Evolutionary conservation across 108 stramenopile species (phyloP), one percentile per base, ranked within the genome.

Genomic region (Skeletonema costatum): DNA sequence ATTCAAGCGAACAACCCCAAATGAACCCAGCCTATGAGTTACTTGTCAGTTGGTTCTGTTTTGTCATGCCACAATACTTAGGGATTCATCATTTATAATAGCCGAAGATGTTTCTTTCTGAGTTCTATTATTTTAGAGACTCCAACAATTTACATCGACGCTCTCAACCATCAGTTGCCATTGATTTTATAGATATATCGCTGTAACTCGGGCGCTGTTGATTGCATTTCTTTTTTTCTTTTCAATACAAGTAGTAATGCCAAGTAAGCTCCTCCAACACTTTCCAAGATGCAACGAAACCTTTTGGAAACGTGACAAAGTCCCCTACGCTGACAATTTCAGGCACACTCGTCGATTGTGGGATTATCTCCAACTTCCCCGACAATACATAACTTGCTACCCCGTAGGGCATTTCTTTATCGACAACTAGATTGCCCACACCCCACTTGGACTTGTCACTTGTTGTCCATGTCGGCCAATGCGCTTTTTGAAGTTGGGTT

Each of bases 381-480:
- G 29, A 30, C 25, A 29, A 25, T 5, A 58, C 25, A 29, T 25
- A 58, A 19, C 21, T 25, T 29, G 9, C 5, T 71, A 60, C 70
- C 1, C 70, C 70, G 38, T 73, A 73, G 0, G 71, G 71, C 71
- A 73, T 73, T 31, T 59, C 56, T 17, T 73, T 73, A 51, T 73
- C 63, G 31, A 51, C 29, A 16, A 63, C 61, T 64, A 36, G 71
- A 41, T 73, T 73, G 10, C 62, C 62, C 25, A 73, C 71, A 4
- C 21, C 21, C 71, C 71, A 73, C 21, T 73, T 64, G 4, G 30
- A 13, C 32, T 73, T 73, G 31, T 73, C 61, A 2, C 14, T 13
- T 32, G 71, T 73, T 31, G 71, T 33, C 71, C 71, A 73, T 21
- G 39, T 41, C 5, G 71, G 71, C 71, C 71, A 73, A 39, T 73